Evolutionary conservation across 768 basidiomycete genomes (phyloP).

Genomic region (Mycena indigotica): DNA sequence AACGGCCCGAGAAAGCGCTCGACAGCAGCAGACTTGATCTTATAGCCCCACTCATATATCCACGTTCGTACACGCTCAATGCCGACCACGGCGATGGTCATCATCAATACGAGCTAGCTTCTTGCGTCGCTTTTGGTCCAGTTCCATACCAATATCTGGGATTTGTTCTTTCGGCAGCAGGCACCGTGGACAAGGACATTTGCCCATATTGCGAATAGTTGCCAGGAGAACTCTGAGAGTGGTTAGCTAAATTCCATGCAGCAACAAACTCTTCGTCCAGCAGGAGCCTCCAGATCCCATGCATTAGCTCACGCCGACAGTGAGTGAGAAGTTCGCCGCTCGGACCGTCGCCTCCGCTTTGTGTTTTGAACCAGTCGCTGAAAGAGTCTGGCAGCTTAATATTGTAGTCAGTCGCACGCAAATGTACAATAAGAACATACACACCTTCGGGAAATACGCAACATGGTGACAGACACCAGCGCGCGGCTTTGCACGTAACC

Average conservation of each 20-base stretch:
- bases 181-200: slow-evolving; percentile 28
- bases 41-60: slow-evolving; percentile 11
- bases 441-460: slow-evolving; percentile 43
- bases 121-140: slow-evolving; percentile 1
- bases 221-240: slow-evolving; percentile 22
- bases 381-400: slow-evolving; percentile 31
- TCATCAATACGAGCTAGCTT: neutral
- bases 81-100: neutral
- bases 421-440: neutral
- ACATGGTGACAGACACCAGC: slow-evolving; percentile 33
- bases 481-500: slow-evolving; percentile 31
- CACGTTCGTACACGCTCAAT: slow-evolving; percentile 14
- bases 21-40: slow-evolving; percentile 4
- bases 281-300: slow-evolving; percentile 5
- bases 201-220: slow-evolving; percentile 21
- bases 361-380: slow-evolving; percentile 2
- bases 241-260: slow-evolving; percentile 9
- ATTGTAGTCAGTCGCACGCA: neutral
- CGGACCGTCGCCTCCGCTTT: neutral
- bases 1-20: slow-evolving; percentile 9
- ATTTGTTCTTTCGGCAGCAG: slow-evolving; percentile 15
- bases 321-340: slow-evolving; percentile 10
- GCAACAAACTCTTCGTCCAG: slow-evolving; percentile 22
- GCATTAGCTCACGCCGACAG: slow-evolving; percentile 22
- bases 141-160: slow-evolving; percentile 8